These are phyloP conservation scores for Penicillium sp. DNA, from an alignment of 2,329 filamentous ascomycete genomes.

Conservation along the genomic window DNA sequence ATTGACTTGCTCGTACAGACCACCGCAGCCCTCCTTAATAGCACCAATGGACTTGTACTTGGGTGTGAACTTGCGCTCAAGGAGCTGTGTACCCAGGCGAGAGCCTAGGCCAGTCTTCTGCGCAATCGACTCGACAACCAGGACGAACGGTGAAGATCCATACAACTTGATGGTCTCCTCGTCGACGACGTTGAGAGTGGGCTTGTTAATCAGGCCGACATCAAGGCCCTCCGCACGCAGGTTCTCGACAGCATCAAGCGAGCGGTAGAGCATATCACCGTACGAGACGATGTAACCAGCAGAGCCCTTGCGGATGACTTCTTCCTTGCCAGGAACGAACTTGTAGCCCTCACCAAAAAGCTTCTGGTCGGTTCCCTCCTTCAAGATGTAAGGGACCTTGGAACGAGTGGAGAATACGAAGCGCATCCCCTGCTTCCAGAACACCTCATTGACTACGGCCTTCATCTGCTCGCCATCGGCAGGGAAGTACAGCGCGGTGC, in stretches of 20 bases:
- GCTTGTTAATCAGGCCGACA: constrained; percentile 41
- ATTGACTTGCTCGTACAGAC: constrained; percentile 40
- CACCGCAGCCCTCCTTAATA: constrained; percentile 39
- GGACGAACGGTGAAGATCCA: constrained; percentile 36
- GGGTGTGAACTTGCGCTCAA: constrained; percentile 38
- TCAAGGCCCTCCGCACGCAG: constrained; percentile 37
- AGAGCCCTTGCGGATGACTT: constrained; percentile 36
- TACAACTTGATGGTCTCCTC: constrained; percentile 39
- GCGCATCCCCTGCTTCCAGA: constrained; percentile 38
- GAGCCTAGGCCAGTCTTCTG: constrained; percentile 43
- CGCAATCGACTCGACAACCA: constrained; percentile 39
- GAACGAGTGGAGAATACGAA: constrained; percentile 41
- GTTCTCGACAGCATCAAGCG: constrained; percentile 39
- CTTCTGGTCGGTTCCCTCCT: constrained; percentile 35
- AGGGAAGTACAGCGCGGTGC: constrained; percentile 39
- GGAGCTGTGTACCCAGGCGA: constrained; percentile 35
- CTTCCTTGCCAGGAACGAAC: constrained; percentile 39
- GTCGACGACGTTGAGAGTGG: constrained; percentile 40
- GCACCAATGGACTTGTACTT: constrained; percentile 40
- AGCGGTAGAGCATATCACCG: constrained; percentile 43
- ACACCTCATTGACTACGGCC: constrained; percentile 36
- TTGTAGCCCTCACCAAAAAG: constrained; percentile 38
- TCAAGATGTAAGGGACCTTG: constrained; percentile 39
- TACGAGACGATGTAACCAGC: constrained; percentile 41
- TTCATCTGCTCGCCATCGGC: constrained; percentile 44